Base-by-base conservation (phyloP, 768 basidiomycete species). In the Lactarius pseudohatsudake region DNA sequence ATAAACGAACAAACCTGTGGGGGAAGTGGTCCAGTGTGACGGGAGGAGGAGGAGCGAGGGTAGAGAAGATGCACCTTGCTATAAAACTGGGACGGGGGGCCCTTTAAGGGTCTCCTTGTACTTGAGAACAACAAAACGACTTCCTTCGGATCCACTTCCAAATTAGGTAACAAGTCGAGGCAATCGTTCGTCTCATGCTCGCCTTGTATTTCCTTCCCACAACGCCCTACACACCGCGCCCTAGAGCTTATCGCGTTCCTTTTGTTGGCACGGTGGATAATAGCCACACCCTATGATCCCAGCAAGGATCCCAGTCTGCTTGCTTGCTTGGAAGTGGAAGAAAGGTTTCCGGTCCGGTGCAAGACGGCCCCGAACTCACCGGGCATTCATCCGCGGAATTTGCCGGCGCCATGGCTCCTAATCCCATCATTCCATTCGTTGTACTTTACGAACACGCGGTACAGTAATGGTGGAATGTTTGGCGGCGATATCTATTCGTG, bases 101-200 rank as follows among this genome's bases (percentile, higher is more conserved):
- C 62, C 50, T 26, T 64, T 67, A 56, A 59, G 66, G 66, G 18
- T 32, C 32, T 64, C 62, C 66, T 64, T 67, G 66, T 67, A 60
- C 58, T 67, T 13, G 13, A 45, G 50, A 65, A 61, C 59, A 61
- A 65, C 45, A 40, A 22, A 32, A 15, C 28, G 50, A n/a, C 50
- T 53, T 53, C 50, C 50, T 15, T 53, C 50, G 50, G 50, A 26
- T 53, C 50, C 26, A 57, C 20, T 58, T 58, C 61, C 65, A 8
- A 40, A 58, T 8, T 28, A 30, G 56, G 65, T 1, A 57, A 26
- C 22, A 56, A 15, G n/a, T 55, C 16, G 20, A 54, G 32, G 32
- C 43, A 34, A 36, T 22, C 22, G 22, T 28, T 53, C 13, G 13
- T 28, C 41, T 41, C 41, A 40, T 41, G 16, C 41, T 7, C 26